These are phyloP conservation scores for Penicillium fimorum DNA, from an alignment of 495 filamentous ascomycete species.

Conservation along the genomic window DNA sequence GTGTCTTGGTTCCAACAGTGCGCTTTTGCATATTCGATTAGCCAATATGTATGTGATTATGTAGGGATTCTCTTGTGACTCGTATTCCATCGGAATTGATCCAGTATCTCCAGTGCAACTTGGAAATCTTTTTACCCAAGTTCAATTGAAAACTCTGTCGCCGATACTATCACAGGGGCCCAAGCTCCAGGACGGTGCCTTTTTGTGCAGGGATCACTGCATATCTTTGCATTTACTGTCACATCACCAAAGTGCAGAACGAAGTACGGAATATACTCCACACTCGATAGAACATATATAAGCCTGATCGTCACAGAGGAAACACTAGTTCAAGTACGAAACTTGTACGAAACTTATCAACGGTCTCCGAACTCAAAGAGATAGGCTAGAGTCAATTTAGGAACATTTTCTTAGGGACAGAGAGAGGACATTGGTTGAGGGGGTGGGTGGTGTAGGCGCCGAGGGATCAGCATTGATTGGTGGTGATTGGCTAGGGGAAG, in stretches of 20 bases:
- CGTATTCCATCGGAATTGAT: slow-evolving; percentile 2
- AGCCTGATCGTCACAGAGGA: slow-evolving; percentile 7
- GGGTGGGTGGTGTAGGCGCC: slow-evolving; percentile 24
- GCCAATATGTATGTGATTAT: background rate
- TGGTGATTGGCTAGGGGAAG: slow-evolving; percentile 27
- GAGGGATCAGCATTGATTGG: slow-evolving; percentile 22
- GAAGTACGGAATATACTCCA: background rate
- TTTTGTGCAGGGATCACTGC: slow-evolving; percentile 21
- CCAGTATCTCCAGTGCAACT: slow-evolving; percentile 3
- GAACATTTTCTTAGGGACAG: background rate
- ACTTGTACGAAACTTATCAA: slow-evolving; percentile 7
- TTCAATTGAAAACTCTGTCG: slow-evolving; percentile 23
- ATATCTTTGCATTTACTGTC: slow-evolving; percentile 15
- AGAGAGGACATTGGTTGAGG: slow-evolving; percentile 18
- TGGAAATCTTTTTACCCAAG: slow-evolving; percentile 10
- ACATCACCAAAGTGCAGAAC: slow-evolving; percentile 19
- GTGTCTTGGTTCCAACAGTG: background rate
- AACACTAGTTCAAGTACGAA: slow-evolving; percentile 7
- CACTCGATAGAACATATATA: background rate
- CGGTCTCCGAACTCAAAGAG: background rate
- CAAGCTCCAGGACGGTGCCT: slow-evolving; percentile 29
- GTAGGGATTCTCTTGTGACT: background rate
- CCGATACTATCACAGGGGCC: slow-evolving; percentile 24
- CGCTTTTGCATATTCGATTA: background rate
- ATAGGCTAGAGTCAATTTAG: background rate